These are phyloP conservation scores for Didymella pinodella DNA, from an alignment of 2,329 filamentous ascomycete genomes.

Conservation along the genomic window DNA sequence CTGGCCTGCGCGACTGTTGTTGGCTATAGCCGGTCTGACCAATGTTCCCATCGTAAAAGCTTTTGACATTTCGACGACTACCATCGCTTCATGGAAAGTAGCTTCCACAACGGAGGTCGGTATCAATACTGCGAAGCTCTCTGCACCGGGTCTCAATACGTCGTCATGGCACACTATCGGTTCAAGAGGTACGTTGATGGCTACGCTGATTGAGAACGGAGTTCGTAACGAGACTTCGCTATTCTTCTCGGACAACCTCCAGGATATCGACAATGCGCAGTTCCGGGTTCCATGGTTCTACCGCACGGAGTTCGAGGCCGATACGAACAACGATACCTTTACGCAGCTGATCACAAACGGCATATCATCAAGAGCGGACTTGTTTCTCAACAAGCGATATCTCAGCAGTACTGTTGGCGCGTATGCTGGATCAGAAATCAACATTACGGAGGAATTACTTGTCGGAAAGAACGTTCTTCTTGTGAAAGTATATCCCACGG, in stretches of 20 bases:
- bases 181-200: conserved; percentile 64
- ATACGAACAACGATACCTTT: conserved; percentile 17
- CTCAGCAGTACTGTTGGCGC: conserved; percentile 63
- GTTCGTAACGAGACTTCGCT: conserved; percentile 62
- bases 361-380: conserved; percentile 67
- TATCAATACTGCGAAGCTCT: conserved; percentile 31
- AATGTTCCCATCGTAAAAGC: conserved; percentile 1
- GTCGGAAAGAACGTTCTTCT: conserved; percentile 60
- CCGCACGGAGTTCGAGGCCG: conserved; percentile 56
- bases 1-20: conserved; percentile 5
- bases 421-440: conserved; percentile 64
- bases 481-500: conserved; percentile 64
- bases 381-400: conserved; percentile 65
- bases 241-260: conserved; percentile 64
- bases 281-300: conserved; percentile 68
- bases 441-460: conserved; percentile 58
- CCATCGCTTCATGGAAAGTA: conserved; percentile 36
- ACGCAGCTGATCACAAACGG: conserved; percentile 65
- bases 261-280: conserved; percentile 54
- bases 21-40: conserved; percentile 7
- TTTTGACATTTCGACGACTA: conserved; percentile 17
- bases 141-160: conserved; percentile 49
- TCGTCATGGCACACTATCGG: conserved; percentile 62
- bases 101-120: conserved; percentile 28
- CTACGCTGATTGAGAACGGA: conserved; percentile 62